Evolutionary conservation across 768 basidiomycete genomes (phyloP).

Genomic region (Mycena rebaudengoi): DNA sequence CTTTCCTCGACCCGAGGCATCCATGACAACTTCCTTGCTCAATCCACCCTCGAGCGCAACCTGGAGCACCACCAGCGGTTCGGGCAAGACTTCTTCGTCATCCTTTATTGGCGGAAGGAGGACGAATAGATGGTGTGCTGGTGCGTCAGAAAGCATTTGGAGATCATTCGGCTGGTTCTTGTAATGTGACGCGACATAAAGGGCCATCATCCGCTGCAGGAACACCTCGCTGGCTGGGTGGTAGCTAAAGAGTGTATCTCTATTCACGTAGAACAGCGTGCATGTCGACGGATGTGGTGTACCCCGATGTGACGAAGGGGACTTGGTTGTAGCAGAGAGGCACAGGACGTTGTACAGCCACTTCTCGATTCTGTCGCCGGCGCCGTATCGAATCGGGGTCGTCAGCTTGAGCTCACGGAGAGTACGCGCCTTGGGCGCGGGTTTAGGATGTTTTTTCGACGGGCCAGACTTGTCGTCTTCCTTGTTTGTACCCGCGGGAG

Average conservation of each 20-base stretch:
- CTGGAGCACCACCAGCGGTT: slow-evolving; percentile 94
- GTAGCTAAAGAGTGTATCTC: slow-evolving; percentile 96
- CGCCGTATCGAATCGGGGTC: slow-evolving; percentile 91
- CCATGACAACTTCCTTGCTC: slow-evolving; percentile 84
- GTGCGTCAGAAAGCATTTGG: slow-evolving; percentile 96
- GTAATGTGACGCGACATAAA: slow-evolving; percentile 98
- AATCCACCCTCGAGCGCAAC: slow-evolving; percentile 97
- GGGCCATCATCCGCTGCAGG: slow-evolving; percentile 97
- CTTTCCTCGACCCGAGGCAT: slow-evolving; percentile 83
- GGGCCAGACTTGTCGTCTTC: slow-evolving; percentile 54
- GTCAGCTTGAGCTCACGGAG: slow-evolving; percentile 95
- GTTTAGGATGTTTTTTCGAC: slow-evolving; percentile 63
- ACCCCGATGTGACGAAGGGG: slow-evolving; percentile 63
- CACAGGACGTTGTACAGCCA: slow-evolving; percentile 94
- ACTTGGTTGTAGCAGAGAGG: slow-evolving; percentile 79
- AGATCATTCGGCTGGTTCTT: slow-evolving; percentile 99
- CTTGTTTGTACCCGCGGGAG: slow-evolving; percentile 48
- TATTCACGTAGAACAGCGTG: slow-evolving; percentile 93
- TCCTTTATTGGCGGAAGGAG: slow-evolving; percentile 92
- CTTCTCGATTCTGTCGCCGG: slow-evolving; percentile 89
- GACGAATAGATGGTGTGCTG: slow-evolving; percentile 96
- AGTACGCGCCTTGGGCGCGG: slow-evolving; percentile 73
- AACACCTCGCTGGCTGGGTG: slow-evolving; percentile 98
- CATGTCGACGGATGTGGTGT: slow-evolving; percentile 94
- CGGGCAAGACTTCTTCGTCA: slow-evolving; percentile 89